These are phyloP conservation scores for Fusarium foetens DNA, from an alignment of 2,329 filamentous ascomycete genomes.

Conservation along the genomic window DNA sequence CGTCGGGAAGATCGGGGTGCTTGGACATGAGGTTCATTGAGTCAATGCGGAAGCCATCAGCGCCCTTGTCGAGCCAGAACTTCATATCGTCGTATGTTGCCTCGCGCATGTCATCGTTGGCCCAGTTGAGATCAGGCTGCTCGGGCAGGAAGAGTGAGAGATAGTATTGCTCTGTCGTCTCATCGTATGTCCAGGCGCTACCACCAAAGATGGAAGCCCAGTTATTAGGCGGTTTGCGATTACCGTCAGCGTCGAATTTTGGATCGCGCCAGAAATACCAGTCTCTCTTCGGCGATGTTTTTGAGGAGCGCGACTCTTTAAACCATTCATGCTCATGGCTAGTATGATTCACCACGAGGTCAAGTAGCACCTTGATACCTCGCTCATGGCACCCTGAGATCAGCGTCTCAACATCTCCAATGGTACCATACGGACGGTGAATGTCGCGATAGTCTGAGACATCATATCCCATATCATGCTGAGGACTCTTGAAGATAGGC, in stretches of 20 bases:
- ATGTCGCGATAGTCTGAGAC: slow-evolving; percentile 65
- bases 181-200: slow-evolving; percentile 73
- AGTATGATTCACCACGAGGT: slow-evolving; percentile 49
- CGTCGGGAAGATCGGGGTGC: slow-evolving; percentile 64
- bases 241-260: slow-evolving; percentile 50
- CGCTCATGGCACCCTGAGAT: slow-evolving; percentile 66
- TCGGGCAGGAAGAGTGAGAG: slow-evolving; percentile 76
- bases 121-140: slow-evolving; percentile 85
- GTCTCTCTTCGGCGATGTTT: slow-evolving; percentile 60
- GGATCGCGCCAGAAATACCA: slow-evolving; percentile 67
- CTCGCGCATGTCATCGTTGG: slow-evolving; percentile 70
- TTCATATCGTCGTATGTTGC: slow-evolving; percentile 76
- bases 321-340: slow-evolving; percentile 64
- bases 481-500: slow-evolving; percentile 53
- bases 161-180: slow-evolving; percentile 75
- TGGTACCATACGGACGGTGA: slow-evolving; percentile 66
- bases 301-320: slow-evolving; percentile 61
- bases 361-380: slow-evolving; percentile 39
- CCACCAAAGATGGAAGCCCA: slow-evolving; percentile 55
- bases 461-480: slow-evolving; percentile 73
- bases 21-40: slow-evolving; percentile 74
- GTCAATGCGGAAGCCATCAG: slow-evolving; percentile 75
- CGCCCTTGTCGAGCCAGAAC: slow-evolving; percentile 79
- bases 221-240: slow-evolving; percentile 55
- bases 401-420: slow-evolving; percentile 71